Conservation (phyloP, 148 eudicot species). For the Fallopia convolvulus region DNA sequence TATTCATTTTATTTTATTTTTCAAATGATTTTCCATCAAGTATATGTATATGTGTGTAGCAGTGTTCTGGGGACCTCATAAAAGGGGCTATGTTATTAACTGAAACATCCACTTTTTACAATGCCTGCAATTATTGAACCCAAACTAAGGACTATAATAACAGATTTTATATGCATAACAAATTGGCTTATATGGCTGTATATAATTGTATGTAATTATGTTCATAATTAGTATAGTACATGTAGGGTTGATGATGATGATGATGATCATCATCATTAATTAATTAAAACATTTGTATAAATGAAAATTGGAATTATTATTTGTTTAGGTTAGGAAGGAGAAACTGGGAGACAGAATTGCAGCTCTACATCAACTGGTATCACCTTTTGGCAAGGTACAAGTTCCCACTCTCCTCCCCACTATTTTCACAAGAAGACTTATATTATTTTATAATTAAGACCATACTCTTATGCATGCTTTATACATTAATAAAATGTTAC, state of each 20-base stretch:
- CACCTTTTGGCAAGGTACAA: conserved; percentile 68
- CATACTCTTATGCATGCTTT: conserved; percentile 9
- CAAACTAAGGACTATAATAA: conserved; percentile 10
- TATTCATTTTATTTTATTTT: neutral
- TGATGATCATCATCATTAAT: neutral
- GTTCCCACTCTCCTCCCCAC: conserved; percentile 7
- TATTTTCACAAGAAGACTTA: neutral
- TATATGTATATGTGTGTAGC: neutral
- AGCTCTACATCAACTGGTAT: conserved; percentile 52
- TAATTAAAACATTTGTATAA: neutral
- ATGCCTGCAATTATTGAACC: neutral
- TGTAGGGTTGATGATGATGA: neutral
- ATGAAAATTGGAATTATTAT: neutral
- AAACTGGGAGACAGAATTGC: conserved; percentile 60
- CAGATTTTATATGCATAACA: neutral
- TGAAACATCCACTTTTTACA: conserved; percentile 3
- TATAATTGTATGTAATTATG: neutral
- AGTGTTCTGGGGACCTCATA: conserved; percentile 4
- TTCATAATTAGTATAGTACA: neutral
- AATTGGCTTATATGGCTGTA: neutral
- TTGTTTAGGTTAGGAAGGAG: conserved; percentile 49
- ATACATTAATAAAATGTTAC: neutral
- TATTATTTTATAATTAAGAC: neutral
- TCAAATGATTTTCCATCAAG: conserved; percentile 7
- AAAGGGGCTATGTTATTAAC: neutral